Evolutionary conservation across 2,329 filamentous ascomycete genomes (phyloP).

Genomic region (Reticulascus tulasneorum): DNA sequence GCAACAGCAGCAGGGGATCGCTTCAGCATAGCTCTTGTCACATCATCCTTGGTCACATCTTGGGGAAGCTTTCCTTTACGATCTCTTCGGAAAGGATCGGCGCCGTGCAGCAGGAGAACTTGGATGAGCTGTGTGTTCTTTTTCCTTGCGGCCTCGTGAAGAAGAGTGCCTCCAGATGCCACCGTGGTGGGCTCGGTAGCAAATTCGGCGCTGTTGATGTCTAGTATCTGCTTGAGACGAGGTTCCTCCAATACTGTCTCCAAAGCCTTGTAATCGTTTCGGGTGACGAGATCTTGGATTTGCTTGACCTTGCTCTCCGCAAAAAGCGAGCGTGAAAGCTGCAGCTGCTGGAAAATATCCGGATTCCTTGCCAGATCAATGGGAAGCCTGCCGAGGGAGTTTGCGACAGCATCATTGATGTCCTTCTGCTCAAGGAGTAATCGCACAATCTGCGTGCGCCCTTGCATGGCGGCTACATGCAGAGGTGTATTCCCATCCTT

Average conservation of each 20-base stretch:
- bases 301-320: conserved; percentile 81
- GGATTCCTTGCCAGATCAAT: conserved; percentile 87
- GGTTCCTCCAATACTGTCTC: conserved; percentile 80
- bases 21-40: conserved; percentile 83
- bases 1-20: conserved; percentile 91
- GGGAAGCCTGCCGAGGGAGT: conserved; percentile 78
- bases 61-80: conserved; percentile 94
- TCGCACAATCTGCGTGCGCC: conserved; percentile 74
- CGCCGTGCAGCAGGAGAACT: conserved; percentile 85
- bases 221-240: conserved; percentile 78
- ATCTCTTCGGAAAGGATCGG: conserved; percentile 92
- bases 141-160: conserved; percentile 89
- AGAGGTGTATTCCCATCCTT: conserved; percentile 92
- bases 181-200: conserved; percentile 74
- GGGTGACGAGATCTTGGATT: conserved; percentile 73
- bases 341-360: conserved; percentile 92
- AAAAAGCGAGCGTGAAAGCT: conserved; percentile 84
- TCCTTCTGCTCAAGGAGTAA: conserved; percentile 76
- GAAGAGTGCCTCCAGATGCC: conserved; percentile 81
- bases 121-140: conserved; percentile 86
- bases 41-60: conserved; percentile 93
- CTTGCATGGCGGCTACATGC: conserved; percentile 80
- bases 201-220: conserved; percentile 89
- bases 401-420: conserved; percentile 85
- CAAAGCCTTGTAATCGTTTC: conserved; percentile 71